Percentiles rank a stretch among this genome's conserved stretches.
Conservation (phyloP, 1,284 basidiomycete genomes). For the Xerocomus nothofagi region DNA sequence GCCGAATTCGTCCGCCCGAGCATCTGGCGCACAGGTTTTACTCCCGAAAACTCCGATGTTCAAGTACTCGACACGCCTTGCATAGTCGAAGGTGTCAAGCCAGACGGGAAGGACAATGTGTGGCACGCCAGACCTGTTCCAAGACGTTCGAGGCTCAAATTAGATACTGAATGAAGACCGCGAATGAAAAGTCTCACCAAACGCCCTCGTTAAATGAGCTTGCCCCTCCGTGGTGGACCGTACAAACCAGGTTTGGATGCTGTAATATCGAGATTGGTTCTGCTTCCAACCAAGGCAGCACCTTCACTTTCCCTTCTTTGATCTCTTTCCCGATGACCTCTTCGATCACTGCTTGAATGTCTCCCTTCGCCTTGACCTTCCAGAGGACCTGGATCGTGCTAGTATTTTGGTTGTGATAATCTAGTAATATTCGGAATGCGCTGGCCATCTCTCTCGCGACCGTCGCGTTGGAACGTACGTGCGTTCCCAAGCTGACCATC, state of each 20-base stretch:
- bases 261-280: slow-evolving; percentile 18
- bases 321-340: slow-evolving; percentile 6
- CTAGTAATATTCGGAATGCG: slow-evolving; percentile 9
- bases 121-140: slow-evolving; percentile 13
- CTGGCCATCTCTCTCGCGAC: slow-evolving; percentile 5
- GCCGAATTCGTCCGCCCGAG: slow-evolving; percentile 13
- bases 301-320: slow-evolving; percentile 1
- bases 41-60: slow-evolving; percentile 1
- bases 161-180: not conserved
- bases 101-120: slow-evolving; percentile 16
- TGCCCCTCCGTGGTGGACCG: slow-evolving; percentile 22
- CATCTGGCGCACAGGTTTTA: slow-evolving; percentile 3
- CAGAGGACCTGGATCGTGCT: slow-evolving; percentile 7
- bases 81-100: slow-evolving; percentile 21
- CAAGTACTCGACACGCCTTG: slow-evolving; percentile 8
- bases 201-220: slow-evolving; percentile 22
- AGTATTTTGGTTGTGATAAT: not conserved
- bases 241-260: slow-evolving; percentile 18
- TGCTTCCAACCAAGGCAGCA: slow-evolving; percentile 14
- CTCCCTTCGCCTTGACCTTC: slow-evolving; percentile 3
- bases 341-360: not conserved
- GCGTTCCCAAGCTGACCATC: slow-evolving; percentile 9
- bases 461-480: not conserved
- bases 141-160: not conserved
- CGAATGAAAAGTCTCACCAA: slow-evolving; percentile 9